phyloP scores from a whole-genome alignment of 2,329 filamentous ascomycete species.

The Microcyclospora pomicola region DNA sequence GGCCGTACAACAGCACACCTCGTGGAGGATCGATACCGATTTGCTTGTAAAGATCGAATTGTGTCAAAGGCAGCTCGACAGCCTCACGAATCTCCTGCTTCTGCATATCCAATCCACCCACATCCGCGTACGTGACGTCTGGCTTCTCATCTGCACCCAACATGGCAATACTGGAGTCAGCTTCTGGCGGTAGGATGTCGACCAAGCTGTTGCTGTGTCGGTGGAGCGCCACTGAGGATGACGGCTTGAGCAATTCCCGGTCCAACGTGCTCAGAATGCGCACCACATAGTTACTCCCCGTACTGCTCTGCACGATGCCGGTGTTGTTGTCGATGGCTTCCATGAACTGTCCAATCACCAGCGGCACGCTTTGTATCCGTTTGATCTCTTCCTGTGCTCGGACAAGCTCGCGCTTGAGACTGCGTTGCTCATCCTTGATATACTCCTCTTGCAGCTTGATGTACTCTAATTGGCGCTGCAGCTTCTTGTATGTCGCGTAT shows the following conservation, averaged over 20 bases:
- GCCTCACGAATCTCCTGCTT: constrained; percentile 99
- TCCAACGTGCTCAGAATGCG: constrained; percentile 96
- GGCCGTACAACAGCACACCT: constrained; percentile 89
- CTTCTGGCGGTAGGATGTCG: constrained; percentile 96
- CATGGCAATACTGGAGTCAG: constrained; percentile 98
- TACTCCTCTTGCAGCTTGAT: constrained; percentile 99
- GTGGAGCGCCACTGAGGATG: constrained; percentile 92
- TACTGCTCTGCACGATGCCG: constrained; percentile 95
- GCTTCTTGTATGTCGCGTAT: constrained; percentile 89
- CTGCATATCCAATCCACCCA: constrained; percentile 97
- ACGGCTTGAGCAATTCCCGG: constrained; percentile 94
- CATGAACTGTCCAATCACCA: constrained; percentile 99
- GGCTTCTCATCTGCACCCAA: constrained; percentile 93
- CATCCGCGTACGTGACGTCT: constrained; percentile 93
- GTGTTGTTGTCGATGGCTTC: constrained; percentile 99
- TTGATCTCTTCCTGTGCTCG: constrained; percentile 99
- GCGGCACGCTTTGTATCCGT: constrained; percentile 91
- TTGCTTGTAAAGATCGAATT: constrained; percentile 98
- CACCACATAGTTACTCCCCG: constrained; percentile 96
- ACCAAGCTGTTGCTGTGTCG: constrained; percentile 97
- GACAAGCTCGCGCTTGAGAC: constrained; percentile 91
- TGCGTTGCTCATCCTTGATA: constrained; percentile 99
- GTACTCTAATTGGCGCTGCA: constrained; percentile 90
- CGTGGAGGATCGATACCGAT: constrained; percentile 97
- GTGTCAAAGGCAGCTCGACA: constrained; percentile 88